Evolutionary conservation across 345 rosid species (phyloP).

Genomic region (Gossypium raimondii): DNA sequence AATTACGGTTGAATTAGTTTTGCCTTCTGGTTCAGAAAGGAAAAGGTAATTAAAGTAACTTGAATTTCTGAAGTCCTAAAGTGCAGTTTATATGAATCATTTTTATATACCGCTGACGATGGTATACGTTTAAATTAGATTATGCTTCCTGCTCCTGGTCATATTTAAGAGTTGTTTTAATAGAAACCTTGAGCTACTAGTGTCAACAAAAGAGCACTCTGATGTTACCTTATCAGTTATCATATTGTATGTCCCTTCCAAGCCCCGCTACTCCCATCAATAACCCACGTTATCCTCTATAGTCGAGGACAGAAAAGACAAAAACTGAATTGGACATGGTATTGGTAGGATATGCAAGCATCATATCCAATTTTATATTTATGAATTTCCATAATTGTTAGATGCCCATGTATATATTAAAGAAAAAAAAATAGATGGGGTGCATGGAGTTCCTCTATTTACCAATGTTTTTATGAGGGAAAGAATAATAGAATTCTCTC

Average conservation of each 20-base stretch:
- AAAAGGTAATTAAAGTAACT: neutral
- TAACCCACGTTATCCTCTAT: neutral
- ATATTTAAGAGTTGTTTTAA: neutral
- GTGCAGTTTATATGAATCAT: neutral
- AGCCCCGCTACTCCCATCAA: too few species aligned
- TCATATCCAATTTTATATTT: neutral
- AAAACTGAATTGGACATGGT: neutral
- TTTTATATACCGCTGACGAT: too few species aligned
- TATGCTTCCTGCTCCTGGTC: neutral
- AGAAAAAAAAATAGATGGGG: neutral
- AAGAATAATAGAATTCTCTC: neutral
- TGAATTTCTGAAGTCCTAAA: neutral
- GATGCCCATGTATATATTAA: neutral
- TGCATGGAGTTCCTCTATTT: neutral
- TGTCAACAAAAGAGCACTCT: too few species aligned
- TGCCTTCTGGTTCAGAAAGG: neutral
- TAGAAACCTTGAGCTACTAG: neutral
- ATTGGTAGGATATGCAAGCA: neutral
- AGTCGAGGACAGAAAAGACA: neutral
- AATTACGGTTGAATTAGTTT: neutral
- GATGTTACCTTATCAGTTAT: neutral
- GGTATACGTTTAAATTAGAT: too few species aligned
- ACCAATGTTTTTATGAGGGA: neutral
- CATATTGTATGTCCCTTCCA: neutral
- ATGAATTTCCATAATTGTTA: neutral